Conservation (phyloP, 139 green algal species). For the Axilococcus clingmanii region DNA sequence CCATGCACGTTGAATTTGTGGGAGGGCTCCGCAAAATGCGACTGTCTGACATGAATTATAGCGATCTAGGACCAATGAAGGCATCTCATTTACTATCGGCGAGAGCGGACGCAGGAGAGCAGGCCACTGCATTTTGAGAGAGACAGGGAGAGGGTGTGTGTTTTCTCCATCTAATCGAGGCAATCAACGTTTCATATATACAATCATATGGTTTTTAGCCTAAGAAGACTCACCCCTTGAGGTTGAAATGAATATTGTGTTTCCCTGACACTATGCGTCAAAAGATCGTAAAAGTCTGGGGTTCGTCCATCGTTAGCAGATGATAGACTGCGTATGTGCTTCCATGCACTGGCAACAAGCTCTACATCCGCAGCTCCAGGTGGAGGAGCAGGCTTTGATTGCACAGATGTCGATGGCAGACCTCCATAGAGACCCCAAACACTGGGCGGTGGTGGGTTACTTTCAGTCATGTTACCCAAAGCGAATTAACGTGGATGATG, state of each 20-base stretch:
- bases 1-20: slow-evolving; percentile 74
- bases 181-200: no score
- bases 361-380: slow-evolving; percentile 5
- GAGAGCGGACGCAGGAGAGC: slow-evolving; percentile 49
- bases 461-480: no score
- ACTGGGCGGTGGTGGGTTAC: no score
- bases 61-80: slow-evolving; percentile 69
- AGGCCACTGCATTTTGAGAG: slow-evolving; percentile 79
- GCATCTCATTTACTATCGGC: slow-evolving; percentile 51
- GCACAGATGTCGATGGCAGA: no score
- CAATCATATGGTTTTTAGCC: no score
- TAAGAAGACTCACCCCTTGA: slow-evolving; percentile 38
- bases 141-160: no score
- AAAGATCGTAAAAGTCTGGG: slow-evolving; percentile 54
- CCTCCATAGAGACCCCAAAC: no score
- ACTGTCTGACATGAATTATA: slow-evolving; percentile 67
- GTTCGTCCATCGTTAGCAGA: slow-evolving; percentile 22
- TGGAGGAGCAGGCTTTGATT: no score
- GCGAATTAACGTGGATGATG: no score
- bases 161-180: no score
- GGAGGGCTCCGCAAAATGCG: slow-evolving; percentile 86
- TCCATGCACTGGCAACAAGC: slow-evolving; percentile 33
- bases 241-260: slow-evolving; percentile 61
- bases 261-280: slow-evolving; percentile 44
- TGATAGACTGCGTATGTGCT: slow-evolving; percentile 41